Percentiles rank a stretch among this genome's conserved stretches.
phyloP scores from a whole-genome alignment of 2,329 filamentous ascomycete genomes.

The Paecilomyces dactylethromorphus region DNA sequence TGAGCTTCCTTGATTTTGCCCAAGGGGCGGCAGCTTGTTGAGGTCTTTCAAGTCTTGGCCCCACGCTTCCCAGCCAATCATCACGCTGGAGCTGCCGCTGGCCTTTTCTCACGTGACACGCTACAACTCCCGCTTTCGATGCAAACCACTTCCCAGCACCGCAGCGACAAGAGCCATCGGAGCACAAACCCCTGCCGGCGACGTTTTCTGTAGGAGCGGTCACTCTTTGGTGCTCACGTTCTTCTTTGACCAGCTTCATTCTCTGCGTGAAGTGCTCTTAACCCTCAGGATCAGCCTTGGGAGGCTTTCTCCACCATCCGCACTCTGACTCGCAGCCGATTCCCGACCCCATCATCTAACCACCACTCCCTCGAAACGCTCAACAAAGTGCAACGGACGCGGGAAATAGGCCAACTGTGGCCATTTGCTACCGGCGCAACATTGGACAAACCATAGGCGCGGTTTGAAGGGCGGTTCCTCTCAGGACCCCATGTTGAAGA shows the following conservation, averaged over 20 bases:
- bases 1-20: neutral
- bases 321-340: constrained; percentile 21
- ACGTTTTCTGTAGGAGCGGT: neutral
- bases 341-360: constrained; percentile 15
- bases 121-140: constrained; percentile 32
- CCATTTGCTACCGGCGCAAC: constrained; percentile 9
- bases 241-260: constrained; percentile 6
- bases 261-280: constrained; percentile 6
- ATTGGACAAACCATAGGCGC: neutral
- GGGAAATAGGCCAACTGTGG: constrained; percentile 8
- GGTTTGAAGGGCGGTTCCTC: constrained; percentile 22
- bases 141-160: constrained; percentile 30
- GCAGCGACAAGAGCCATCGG: constrained; percentile 18
- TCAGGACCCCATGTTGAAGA: constrained; percentile 43
- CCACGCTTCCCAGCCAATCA: constrained; percentile 16
- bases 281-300: constrained; percentile 8
- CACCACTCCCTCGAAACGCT: constrained; percentile 6
- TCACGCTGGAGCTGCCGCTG: constrained; percentile 7
- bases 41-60: constrained; percentile 14
- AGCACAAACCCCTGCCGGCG: constrained; percentile 3
- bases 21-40: neutral
- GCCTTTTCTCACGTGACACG: constrained; percentile 22
- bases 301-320: constrained; percentile 9
- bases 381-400: constrained; percentile 5
- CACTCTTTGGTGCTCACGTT: neutral